Percentiles rank a stretch among this genome's conserved stretches.
Conservation (phyloP, 129 eudicot species). For the carrot (Daucus carota) region DNA sequence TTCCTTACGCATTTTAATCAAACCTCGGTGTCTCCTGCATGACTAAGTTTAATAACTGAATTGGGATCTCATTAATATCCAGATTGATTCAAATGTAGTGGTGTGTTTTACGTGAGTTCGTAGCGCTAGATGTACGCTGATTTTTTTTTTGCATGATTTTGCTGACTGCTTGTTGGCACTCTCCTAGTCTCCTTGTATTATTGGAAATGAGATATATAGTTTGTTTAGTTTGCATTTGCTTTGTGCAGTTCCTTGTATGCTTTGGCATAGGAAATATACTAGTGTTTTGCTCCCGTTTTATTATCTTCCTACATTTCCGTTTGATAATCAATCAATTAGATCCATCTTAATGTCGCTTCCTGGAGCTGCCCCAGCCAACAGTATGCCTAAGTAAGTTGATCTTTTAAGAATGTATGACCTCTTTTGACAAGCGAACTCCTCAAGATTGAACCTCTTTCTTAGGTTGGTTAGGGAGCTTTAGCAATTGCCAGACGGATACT, state of each 20-base stretch:
- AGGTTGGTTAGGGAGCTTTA: not conserved
- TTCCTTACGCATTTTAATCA: not conserved
- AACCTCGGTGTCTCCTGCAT: not conserved
- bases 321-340: not conserved
- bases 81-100: slow-evolving; percentile 9
- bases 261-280: not conserved
- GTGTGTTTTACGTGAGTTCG: not conserved
- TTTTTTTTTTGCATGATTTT: slow-evolving; percentile 11
- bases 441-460: not conserved
- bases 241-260: not conserved
- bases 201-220: not conserved
- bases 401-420: too few relatives aligned
- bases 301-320: not conserved
- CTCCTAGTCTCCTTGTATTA: not conserved
- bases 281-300: not conserved
- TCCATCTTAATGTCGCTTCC: not conserved
- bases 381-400: not conserved
- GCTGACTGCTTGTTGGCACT: slow-evolving; percentile 11
- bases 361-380: not conserved
- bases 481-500: not conserved
- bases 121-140: not conserved
- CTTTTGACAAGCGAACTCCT: too few relatives aligned
- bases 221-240: not conserved
- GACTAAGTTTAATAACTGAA: slow-evolving; percentile 6
- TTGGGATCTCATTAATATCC: slow-evolving; percentile 7